Evolutionary conservation across 106 monocot species (phyloP).

Genomic region (Dioscorea zingiberensis): DNA sequence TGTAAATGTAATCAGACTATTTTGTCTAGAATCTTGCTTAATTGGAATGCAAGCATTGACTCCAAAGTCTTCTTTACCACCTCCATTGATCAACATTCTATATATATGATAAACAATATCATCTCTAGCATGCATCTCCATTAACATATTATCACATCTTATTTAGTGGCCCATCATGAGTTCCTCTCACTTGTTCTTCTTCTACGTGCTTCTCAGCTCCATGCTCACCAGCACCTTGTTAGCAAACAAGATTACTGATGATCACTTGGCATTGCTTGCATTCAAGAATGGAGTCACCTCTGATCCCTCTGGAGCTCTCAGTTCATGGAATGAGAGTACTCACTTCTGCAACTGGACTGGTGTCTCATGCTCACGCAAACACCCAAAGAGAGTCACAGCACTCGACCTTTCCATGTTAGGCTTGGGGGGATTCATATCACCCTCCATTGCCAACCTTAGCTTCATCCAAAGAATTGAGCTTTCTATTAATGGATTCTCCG

Average conservation of each 20-base stretch:
- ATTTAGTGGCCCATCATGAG: too few relatives aligned
- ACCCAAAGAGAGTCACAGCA: background rate
- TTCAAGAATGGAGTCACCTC: background rate
- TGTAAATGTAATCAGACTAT: too few relatives aligned
- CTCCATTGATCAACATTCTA: too few relatives aligned
- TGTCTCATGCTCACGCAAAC: background rate
- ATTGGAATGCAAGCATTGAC: too few relatives aligned
- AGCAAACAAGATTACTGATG: background rate
- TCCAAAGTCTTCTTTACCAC: too few relatives aligned
- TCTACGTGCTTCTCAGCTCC: too few relatives aligned
- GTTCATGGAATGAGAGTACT: constrained; percentile 2
- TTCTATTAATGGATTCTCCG: background rate
- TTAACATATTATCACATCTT: too few relatives aligned
- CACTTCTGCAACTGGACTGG: constrained; percentile 5
- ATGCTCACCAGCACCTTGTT: background rate
- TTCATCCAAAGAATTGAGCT: background rate
- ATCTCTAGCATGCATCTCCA: too few relatives aligned
- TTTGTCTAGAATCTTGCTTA: too few relatives aligned
- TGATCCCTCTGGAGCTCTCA: background rate
- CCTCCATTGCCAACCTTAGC: background rate
- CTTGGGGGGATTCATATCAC: constrained; percentile 7
- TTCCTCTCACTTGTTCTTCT: too few relatives aligned
- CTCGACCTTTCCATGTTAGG: background rate
- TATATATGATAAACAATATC: too few relatives aligned
- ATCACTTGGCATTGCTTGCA: background rate